Base-by-base conservation (phyloP, 2,329 filamentous ascomycete genomes). In the Orbilia javanica region DNA sequence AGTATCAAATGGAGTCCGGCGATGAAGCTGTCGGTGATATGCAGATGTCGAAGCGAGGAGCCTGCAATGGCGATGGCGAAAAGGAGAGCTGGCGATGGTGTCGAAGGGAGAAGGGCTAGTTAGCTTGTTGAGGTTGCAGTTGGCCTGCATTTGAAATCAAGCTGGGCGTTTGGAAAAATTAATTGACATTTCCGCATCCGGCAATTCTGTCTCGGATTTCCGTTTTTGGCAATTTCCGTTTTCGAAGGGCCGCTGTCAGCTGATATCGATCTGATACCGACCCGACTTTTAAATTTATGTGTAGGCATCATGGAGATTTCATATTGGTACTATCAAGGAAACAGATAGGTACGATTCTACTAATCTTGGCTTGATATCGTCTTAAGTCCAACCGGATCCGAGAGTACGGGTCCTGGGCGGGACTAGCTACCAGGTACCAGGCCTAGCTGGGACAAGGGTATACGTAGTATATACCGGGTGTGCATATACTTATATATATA, bases 61-160 rank as follows among this genome's bases (percentile, higher is more conserved):
- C 55, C 42, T 25, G 20, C 55, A 60, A 60, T 60, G 48, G 62
- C 25, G 69, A 52, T 48, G 67, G n/a, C 18, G 50, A 18, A 52
- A 52, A 29, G 29, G 34, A n/a, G 64, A 69, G 29, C 29, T 10
- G n/a, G 22, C 27, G 46, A 25, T n/a, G 36, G 39, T 52, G 57
- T 44, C 34, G 31, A 29, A 6, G 55, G 29, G n/a, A n/a, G n/a
- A n/a, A 27, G 22, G 36, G 31, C 31, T 4, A 50, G 46, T 31
- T 42, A 36, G 27, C 15, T 34, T 27, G 55, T 46, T 44, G 65
- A 70, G 64, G 55, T 65, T 69, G 65, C 46, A 18, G 62, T 52
- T 67, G 64, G 52, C 44, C 44, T 76, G 57, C 44, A 39, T 53
- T 60, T 69, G 50, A 69, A 76, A 70, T 60, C 65, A 69, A 48